Percentiles rank a stretch among this genome's conserved stretches.
Conservation (phyloP, 2,329 filamentous ascomycete species). For the Pseudogymnoascus sp. region DNA sequence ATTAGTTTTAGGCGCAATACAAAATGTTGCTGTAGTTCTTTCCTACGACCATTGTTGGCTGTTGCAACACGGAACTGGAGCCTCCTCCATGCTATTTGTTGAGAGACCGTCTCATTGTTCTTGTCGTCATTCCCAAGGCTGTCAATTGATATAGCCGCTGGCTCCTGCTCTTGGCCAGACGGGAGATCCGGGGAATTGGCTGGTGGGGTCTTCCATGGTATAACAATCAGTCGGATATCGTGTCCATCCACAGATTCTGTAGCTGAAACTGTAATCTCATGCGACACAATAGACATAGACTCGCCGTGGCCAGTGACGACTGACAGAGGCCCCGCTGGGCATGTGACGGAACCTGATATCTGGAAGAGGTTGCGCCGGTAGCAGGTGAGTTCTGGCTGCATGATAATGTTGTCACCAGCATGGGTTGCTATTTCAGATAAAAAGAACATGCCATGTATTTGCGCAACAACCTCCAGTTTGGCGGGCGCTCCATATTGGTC, state of each 20-base stretch:
- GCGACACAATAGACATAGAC: conserved; percentile 71
- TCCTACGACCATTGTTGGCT: conserved; percentile 88
- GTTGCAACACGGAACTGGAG: conserved; percentile 92
- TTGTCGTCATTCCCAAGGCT: conserved; percentile 34
- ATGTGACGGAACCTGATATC: conserved; percentile 81
- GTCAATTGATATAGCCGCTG: conserved; percentile 68
- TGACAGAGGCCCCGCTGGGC: conserved; percentile 71
- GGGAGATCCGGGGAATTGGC: conserved; percentile 65
- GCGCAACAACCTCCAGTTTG: conserved; percentile 51
- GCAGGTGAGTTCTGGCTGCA: conserved; percentile 82
- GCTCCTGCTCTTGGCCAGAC: conserved; percentile 72
- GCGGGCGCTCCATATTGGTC: conserved; percentile 44
- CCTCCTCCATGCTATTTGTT: conserved; percentile 89
- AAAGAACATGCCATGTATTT: conserved; percentile 86
- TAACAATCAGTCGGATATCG: conserved; percentile 86
- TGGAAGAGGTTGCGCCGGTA: conserved; percentile 95
- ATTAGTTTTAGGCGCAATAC: conserved; percentile 81
- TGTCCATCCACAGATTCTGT: conserved; percentile 94
- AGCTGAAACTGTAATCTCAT: conserved; percentile 84
- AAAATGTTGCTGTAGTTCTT: conserved; percentile 95
- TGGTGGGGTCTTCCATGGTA: conserved; percentile 94
- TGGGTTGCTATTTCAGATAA: conserved; percentile 55
- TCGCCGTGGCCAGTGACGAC: conserved; percentile 80
- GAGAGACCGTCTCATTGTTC: conserved; percentile 73
- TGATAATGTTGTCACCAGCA: conserved; percentile 47